Conservation (phyloP, 2,329 filamentous ascomycete genomes). For the Neofusicoccum ribis region DNA sequence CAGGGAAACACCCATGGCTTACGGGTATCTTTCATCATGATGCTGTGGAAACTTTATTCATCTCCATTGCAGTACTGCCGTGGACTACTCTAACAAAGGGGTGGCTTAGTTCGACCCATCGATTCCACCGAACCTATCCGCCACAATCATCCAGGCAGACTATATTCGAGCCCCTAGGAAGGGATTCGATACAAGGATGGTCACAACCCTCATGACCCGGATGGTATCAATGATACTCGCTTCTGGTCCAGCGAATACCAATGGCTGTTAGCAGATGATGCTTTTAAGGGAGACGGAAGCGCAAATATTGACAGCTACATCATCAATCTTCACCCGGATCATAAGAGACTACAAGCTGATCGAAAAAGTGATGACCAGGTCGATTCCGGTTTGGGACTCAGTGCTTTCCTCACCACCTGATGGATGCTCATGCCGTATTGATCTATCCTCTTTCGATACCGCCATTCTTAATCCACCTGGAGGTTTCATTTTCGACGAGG, state of each 20-base stretch:
- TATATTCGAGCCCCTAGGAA: neutral
- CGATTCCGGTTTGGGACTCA: neutral
- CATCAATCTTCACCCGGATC: neutral
- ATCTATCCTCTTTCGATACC: too few relatives aligned
- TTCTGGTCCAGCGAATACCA: neutral
- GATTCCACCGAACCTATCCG: too few relatives aligned
- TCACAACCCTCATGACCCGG: neutral
- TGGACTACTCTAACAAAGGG: too few relatives aligned
- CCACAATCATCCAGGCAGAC: too few relatives aligned
- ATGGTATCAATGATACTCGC: neutral
- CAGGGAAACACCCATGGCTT: neutral
- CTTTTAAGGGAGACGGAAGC: neutral
- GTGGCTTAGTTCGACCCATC: too few relatives aligned
- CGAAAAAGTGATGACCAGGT: neutral
- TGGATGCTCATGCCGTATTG: too few relatives aligned
- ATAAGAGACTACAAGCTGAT: neutral
- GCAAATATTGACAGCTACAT: neutral
- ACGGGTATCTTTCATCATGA: neutral
- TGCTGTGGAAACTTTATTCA: neutral
- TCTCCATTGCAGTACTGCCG: neutral
- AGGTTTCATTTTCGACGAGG: too few relatives aligned
- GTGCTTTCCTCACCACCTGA: neutral
- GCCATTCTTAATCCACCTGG: too few relatives aligned
- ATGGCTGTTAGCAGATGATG: neutral
- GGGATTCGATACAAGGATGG: too few relatives aligned